Base-by-base conservation (phyloP, 306 rosid species). In the Fragaria vesca region DNA sequence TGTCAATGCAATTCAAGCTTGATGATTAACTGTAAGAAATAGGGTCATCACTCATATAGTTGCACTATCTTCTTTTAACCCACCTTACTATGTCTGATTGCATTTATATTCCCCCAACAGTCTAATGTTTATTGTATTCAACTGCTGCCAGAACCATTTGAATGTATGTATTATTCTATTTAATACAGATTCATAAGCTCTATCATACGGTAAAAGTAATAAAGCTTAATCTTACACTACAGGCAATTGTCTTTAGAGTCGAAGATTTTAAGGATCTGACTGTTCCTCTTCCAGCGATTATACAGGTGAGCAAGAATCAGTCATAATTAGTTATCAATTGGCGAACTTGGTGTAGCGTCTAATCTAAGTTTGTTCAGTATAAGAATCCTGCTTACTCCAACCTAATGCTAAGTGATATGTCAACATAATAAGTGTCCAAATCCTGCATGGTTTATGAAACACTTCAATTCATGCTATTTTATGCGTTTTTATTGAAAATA, bases 261-360 rank as follows among this genome's bases (percentile, higher is more conserved):
- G 88, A 87, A 73, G 93, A 95, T 83, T 86, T 95, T 42, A 87
- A 86, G 85, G 85, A 79, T 70, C 74, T 92, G 79, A 74, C 66
- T 7, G 97, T 95, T 87, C 98, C 97, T 72, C 97, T 95, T 83
- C 97, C 98, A 2, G 93, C 97, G 57, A 81, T 95, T 83, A 83
- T 95, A 81, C 97, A 87, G 87, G 91, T 85, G 80, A 85, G 83
- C 66, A 43, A 72, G 52, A 57, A 58, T 71, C 46, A 78, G 30
- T 46, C 38, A 69, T 71, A 47, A 48, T 65, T 45, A 78, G n/a
- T 36, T 45, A 69, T 70, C 57, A 45, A 38, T 51, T 54, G 3
- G 34, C 18, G 48, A 72, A 40, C 10, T 71, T 58, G 5, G 78
- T 32, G 28, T 45, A 21, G 38, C 18, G 6, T 76, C 79, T 68